These are phyloP conservation scores for Anthostomella pinea DNA, from an alignment of 2,329 filamentous ascomycete species.

Conservation along the genomic window DNA sequence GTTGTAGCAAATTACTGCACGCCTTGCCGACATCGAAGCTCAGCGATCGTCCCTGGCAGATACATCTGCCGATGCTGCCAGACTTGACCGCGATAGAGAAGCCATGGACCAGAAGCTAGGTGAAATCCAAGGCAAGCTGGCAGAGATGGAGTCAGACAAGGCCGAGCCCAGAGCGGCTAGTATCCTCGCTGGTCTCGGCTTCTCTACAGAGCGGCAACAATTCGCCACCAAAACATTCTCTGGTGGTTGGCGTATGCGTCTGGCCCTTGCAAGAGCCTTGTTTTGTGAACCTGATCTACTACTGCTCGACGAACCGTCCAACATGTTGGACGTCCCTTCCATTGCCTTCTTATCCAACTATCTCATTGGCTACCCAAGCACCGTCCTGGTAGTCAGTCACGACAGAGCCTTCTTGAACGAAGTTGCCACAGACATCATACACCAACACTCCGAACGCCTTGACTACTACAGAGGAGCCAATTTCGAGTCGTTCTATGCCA, in stretches of 20 bases:
- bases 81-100: constrained; percentile 82
- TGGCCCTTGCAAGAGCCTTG: constrained; percentile 88
- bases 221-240: constrained; percentile 96
- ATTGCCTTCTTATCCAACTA: constrained; percentile 98
- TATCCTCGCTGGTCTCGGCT: constrained; percentile 94
- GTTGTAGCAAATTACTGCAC: constrained; percentile 68
- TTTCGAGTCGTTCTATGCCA: constrained; percentile 96
- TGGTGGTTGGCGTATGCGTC: constrained; percentile 98
- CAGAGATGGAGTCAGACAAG: constrained; percentile 99
- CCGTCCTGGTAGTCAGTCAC: constrained; percentile 94
- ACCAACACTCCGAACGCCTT: constrained; percentile 93
- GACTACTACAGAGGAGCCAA: constrained; percentile 99
- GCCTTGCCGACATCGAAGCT: constrained; percentile 73
- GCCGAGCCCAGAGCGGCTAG: constrained; percentile 92
- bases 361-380: constrained; percentile 89
- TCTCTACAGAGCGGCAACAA: constrained; percentile 89
- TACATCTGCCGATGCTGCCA: constrained; percentile 83
- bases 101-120: constrained; percentile 85
- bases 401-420: constrained; percentile 99
- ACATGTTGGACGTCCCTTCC: constrained; percentile 99
- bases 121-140: constrained; percentile 86
- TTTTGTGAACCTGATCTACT: constrained; percentile 97
- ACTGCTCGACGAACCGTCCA: constrained; percentile 97
- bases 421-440: constrained; percentile 97
- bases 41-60: constrained; percentile 81